Conservation (phyloP, 164 flowering plant species). For the Umbilicus rupestris region DNA sequence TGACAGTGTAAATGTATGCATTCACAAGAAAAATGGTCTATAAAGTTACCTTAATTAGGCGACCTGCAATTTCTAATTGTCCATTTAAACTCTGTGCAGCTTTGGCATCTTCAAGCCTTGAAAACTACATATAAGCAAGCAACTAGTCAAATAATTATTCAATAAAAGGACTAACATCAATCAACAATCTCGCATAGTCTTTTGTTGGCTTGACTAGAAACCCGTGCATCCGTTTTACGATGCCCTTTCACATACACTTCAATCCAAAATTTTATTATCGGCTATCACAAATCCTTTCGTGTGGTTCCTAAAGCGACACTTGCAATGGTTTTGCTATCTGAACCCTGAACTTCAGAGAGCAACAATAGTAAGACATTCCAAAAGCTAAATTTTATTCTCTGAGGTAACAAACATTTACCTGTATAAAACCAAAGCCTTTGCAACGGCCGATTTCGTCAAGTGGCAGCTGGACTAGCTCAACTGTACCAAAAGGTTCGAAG, state of each 20-base stretch:
- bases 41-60: slow-evolving; percentile 55
- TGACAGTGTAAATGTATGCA: not conserved
- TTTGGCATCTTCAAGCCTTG: slow-evolving; percentile 91
- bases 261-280: not conserved
- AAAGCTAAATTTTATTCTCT: not conserved
- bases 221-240: no score
- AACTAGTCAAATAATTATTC: slow-evolving; percentile 9
- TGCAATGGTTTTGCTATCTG: not conserved
- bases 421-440: slow-evolving; percentile 93
- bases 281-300: not conserved
- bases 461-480: slow-evolving; percentile 92
- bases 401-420: slow-evolving; percentile 31
- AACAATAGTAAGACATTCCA: not conserved
- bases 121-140: slow-evolving; percentile 45
- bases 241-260: not conserved
- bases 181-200: not conserved
- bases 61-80: slow-evolving; percentile 80
- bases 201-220: not conserved
- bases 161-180: not conserved
- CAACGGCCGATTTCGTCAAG: slow-evolving; percentile 73
- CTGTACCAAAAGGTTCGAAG: slow-evolving; percentile 86
- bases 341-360: not conserved
- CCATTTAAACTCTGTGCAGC: slow-evolving; percentile 81
- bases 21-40: not conserved
- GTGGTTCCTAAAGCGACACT: not conserved